Evolutionary conservation across 2,329 filamentous ascomycete genomes (phyloP).

Genomic region (Pleoardoris graminearum): DNA sequence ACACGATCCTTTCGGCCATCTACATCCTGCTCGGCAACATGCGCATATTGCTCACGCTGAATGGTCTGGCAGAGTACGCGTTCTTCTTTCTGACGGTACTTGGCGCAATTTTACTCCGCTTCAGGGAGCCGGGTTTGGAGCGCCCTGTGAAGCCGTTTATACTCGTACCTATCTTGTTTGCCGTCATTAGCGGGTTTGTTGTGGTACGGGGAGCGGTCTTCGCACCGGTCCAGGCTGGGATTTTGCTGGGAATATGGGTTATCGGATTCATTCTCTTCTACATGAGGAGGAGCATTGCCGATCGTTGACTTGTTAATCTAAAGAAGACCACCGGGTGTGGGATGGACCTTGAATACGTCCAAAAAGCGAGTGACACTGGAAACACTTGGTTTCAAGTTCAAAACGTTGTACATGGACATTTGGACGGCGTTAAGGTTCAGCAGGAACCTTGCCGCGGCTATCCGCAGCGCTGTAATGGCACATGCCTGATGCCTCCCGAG

Average conservation of each 20-base stretch:
- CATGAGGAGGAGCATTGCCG: conserved; percentile 4
- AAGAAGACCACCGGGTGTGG: too few species aligned
- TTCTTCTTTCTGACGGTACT: conserved; percentile 68
- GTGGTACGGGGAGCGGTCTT: conserved; percentile 42
- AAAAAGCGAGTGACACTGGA: too few species aligned
- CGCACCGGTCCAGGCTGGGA: conserved; percentile 36
- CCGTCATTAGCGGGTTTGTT: conserved; percentile 56
- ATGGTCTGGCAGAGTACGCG: conserved; percentile 53
- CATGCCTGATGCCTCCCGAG: too few species aligned
- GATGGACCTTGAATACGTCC: too few species aligned
- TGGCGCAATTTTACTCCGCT: conserved; percentile 61
- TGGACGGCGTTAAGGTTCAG: too few species aligned
- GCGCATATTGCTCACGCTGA: conserved; percentile 61
- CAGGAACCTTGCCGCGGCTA: too few species aligned
- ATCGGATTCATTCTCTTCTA: conserved; percentile 25
- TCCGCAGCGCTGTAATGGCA: background rate
- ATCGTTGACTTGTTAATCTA: background rate
- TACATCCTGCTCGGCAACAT: conserved; percentile 67
- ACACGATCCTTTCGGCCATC: conserved; percentile 50
- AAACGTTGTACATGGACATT: too few species aligned
- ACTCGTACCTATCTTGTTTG: conserved; percentile 58
- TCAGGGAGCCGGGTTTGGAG: conserved; percentile 57
- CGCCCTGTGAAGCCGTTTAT: conserved; percentile 64
- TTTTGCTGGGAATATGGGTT: conserved; percentile 37
- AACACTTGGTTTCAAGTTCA: too few species aligned